Percentiles rank a stretch among this genome's conserved stretches.
phyloP scores from a whole-genome alignment of 192 early-diverging fungal species.

The Gorgonomyces haynaldii region DNA sequence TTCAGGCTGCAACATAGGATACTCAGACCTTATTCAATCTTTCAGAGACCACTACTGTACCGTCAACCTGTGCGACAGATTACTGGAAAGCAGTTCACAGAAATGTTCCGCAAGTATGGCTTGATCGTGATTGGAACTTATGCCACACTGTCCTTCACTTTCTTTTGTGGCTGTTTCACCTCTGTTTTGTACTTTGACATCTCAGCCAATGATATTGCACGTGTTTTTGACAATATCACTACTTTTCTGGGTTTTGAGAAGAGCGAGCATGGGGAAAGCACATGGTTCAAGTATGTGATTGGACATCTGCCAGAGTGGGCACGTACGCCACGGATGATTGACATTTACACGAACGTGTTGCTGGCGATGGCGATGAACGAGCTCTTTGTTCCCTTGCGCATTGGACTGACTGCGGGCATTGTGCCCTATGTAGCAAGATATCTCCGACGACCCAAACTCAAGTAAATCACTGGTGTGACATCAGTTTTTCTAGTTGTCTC shows the following conservation, averaged over 20 bases:
- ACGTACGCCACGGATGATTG: slow-evolving; percentile 16
- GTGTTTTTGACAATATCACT: background rate
- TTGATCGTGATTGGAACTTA: slow-evolving; percentile 28
- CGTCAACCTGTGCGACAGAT: too few species aligned
- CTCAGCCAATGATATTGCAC: background rate
- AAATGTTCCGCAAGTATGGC: too few species aligned
- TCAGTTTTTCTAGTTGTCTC: too few species aligned
- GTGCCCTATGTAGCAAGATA: slow-evolving; percentile 29
- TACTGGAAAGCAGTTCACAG: too few species aligned
- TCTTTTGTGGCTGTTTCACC: slow-evolving; percentile 24
- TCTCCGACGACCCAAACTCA: too few species aligned
- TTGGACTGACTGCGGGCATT: slow-evolving; percentile 25
- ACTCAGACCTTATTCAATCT: too few species aligned
- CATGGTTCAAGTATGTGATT: slow-evolving; percentile 7
- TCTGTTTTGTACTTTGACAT: slow-evolving; percentile 30
- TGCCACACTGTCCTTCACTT: slow-evolving; percentile 26
- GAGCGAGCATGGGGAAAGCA: background rate
- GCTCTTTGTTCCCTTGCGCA: slow-evolving; percentile 34
- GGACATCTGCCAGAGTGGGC: slow-evolving; percentile 19
- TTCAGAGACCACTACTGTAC: too few species aligned
- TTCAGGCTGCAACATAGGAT: too few species aligned
- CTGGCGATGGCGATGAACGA: slow-evolving; percentile 46
- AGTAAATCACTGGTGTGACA: too few species aligned
- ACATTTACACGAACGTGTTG: slow-evolving; percentile 24
- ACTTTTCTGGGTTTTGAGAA: background rate